Evolutionary conservation across 768 basidiomycete genomes (phyloP), one percentile per base, ranked within the genome.

Genomic region (Serpula lacrymans): DNA sequence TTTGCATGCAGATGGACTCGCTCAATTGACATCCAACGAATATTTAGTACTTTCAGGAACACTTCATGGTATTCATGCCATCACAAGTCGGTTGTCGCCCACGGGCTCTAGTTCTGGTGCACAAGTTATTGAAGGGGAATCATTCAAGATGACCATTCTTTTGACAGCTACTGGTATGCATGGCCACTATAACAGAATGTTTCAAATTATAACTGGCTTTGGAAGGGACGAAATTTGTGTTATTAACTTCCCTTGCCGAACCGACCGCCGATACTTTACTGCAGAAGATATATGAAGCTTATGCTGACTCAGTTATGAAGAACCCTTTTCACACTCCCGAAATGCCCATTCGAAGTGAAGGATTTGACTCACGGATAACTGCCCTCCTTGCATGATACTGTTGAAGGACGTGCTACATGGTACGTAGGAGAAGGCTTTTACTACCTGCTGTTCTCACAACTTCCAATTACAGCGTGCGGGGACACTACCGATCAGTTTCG

Each of bases 281-380:
- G 28, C 83, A 85, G 53, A 88, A 82, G 59, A 82, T 92, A 34
- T 98, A 98, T 63, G 92, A 97, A 60, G 80, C 78, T 14, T 99
- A 97, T 60, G 77, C 94, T 1, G 96, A 98, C 57, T 82, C 88
- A 1, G 93, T 93, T 40, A 95, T 97, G 90, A 97, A 98, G 72
- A 97, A 97, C 57, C 96, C 96, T 1, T 99, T 99, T 64, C 92
- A 98, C 62, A 95, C 92, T 5, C 88, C 88, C n/a, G 96, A 98
- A 61, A 99, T 98, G 95, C 96, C 96, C 2, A 93, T 98, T 49
- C 80, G 96, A 34, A 91, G 74, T 31, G 89, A 92, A 51, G 80
- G 78, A 13, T 98, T 98, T 56, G 95, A 98, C 55, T 65, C 65
- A 41, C 76, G 81, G 32, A 79, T 89, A 37, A 66, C 72, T 8